Conservation (phyloP, 2,329 filamentous ascomycete species). For the Neurospora sp. region DNA sequence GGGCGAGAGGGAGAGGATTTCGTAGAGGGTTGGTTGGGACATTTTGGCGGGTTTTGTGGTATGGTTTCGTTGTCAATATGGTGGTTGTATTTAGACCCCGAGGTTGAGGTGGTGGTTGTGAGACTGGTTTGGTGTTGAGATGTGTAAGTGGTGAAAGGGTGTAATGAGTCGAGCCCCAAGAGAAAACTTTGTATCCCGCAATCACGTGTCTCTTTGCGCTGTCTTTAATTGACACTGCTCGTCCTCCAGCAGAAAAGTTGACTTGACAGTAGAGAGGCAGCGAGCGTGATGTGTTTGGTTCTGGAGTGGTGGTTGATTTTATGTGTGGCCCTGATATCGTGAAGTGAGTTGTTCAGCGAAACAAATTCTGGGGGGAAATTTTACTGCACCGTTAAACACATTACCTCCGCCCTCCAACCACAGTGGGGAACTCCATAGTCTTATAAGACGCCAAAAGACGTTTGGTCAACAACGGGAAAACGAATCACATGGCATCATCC, state of each 20-base stretch:
- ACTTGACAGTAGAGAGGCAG: neutral
- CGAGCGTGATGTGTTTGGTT: neutral
- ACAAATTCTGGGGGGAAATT: neutral
- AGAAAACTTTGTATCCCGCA: neutral
- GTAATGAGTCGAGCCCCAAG: too few relatives aligned
- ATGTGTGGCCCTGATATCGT: neutral
- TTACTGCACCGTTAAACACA: neutral
- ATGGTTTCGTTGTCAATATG: too few relatives aligned
- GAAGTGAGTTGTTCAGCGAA: neutral
- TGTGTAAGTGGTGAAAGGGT: neutral
- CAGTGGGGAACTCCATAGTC: neutral
- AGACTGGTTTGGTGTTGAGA: neutral
- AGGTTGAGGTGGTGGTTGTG: too few relatives aligned
- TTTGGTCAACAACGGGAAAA: neutral
- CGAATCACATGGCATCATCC: neutral
- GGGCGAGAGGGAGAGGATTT: slow-evolving; percentile 47
- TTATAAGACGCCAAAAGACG: neutral
- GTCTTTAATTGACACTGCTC: neutral
- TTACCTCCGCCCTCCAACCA: neutral
- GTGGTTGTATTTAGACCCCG: too few relatives aligned
- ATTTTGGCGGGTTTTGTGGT: neutral
- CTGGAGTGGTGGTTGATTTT: neutral
- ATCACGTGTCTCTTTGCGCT: neutral
- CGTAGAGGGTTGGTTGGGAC: slow-evolving; percentile 43
- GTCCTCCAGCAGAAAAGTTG: neutral